Conservation (phyloP, 1,284 basidiomycete species). For the Ganoderma lingzhi region DNA sequence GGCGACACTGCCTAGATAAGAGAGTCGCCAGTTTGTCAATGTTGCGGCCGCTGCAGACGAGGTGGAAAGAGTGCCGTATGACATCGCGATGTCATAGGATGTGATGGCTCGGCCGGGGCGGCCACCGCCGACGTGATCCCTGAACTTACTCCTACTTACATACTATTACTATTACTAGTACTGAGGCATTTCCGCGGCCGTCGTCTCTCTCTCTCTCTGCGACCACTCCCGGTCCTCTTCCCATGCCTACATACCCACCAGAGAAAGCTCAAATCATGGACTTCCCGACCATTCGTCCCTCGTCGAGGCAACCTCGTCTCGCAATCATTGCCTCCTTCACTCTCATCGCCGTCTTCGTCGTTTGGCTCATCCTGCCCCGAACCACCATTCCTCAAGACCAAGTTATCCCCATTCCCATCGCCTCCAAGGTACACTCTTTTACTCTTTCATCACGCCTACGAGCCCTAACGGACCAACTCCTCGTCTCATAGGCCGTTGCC, state of each 20-base stretch:
- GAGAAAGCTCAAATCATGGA: conserved; percentile 4
- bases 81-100: too few species aligned
- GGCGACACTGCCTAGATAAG: too few species aligned
- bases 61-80: neutral
- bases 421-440: conserved; percentile 20
- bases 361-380: conserved; percentile 31
- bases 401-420: conserved; percentile 22
- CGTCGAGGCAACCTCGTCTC: conserved; percentile 30
- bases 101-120: neutral
- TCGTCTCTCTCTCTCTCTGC: conserved; percentile 6
- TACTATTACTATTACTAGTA: neutral
- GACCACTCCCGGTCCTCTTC: neutral
- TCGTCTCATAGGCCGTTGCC: conserved; percentile 62
- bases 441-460: neutral
- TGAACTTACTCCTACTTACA: neutral
- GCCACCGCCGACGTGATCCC: neutral
- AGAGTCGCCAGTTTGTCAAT: neutral
- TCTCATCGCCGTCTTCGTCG: conserved; percentile 32
- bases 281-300: conserved; percentile 3
- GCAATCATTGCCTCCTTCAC: conserved; percentile 31
- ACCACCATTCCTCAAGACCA: conserved; percentile 13
- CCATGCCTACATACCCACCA: neutral
- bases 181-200: conserved; percentile 22
- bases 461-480: neutral
- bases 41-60: neutral